Percentiles rank a stretch among this genome's conserved stretches.
These are phyloP conservation scores for Exophiala bonariae DNA, from an alignment of 2,329 filamentous ascomycete species.

Conservation along the genomic window DNA sequence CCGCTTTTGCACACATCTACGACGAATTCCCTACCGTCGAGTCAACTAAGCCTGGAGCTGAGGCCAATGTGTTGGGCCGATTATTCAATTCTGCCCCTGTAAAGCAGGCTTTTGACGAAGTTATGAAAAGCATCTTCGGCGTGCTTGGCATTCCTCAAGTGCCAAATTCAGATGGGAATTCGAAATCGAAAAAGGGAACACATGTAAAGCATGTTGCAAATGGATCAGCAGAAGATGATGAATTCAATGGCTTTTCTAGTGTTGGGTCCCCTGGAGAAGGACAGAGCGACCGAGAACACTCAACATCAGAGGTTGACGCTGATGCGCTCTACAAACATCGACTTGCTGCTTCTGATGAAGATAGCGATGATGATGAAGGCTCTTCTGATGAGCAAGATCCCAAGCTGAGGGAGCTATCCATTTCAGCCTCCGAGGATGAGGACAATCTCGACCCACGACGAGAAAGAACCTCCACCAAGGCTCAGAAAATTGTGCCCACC, in stretches of 20 bases:
- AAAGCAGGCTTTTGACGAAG: constrained; percentile 52
- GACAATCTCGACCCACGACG: too few species aligned
- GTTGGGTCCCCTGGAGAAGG: background rate
- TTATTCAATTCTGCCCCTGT: constrained; percentile 62
- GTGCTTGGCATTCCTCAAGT: constrained; percentile 35
- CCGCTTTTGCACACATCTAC: constrained; percentile 45
- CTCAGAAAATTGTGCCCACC: background rate
- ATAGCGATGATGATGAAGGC: constrained; percentile 1
- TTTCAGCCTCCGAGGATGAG: constrained; percentile 1
- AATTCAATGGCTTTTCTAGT: constrained; percentile 29
- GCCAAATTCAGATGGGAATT: background rate
- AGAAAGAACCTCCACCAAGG: background rate
- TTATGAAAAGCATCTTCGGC: constrained; percentile 42
- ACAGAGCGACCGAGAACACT: too few species aligned
- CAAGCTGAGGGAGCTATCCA: constrained; percentile 2
- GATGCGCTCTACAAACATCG: too few species aligned
- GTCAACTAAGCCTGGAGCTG: constrained; percentile 44
- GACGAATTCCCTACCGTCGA: constrained; percentile 37
- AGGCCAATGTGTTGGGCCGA: constrained; percentile 59
- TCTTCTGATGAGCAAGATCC: background rate
- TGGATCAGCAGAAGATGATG: constrained; percentile 21
- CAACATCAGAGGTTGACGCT: too few species aligned
- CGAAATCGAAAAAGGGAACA: constrained; percentile 21
- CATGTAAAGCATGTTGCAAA: constrained; percentile 6
- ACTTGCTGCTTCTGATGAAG: background rate